phyloP scores from a whole-genome alignment of 257 asterid species.

The Oldenlandia corymbosa region DNA sequence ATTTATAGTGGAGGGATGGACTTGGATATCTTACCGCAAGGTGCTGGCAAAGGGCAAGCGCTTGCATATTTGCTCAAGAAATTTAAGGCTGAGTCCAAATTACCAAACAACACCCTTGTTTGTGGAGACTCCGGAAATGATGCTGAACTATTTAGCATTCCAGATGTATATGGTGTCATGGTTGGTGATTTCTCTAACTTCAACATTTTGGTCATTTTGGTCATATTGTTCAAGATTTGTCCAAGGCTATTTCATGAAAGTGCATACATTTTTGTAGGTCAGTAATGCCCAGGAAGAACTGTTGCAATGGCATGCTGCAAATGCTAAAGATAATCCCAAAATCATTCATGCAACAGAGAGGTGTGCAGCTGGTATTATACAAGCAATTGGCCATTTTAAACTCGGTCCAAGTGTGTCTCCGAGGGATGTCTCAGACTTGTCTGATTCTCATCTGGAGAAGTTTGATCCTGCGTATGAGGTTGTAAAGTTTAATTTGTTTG shows the following conservation, averaged over 20 bases:
- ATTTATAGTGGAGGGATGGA: constrained; percentile 98
- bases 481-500: constrained; percentile 67
- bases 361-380: constrained; percentile 96
- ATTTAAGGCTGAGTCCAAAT: constrained; percentile 54
- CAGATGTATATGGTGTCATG: constrained; percentile 95
- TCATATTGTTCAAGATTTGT: constrained; percentile 14
- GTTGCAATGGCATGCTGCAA: constrained; percentile 86
- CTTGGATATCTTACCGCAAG: constrained; percentile 89
- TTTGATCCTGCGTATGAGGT: constrained; percentile 84
- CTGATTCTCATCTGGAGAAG: constrained; percentile 56
- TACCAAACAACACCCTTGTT: constrained; percentile 81
- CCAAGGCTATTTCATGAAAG: constrained; percentile 7
- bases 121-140: constrained; percentile 99
- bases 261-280: constrained; percentile 44
- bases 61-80: constrained; percentile 87
- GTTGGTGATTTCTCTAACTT: constrained; percentile 38
- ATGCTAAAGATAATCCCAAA: constrained; percentile 80
- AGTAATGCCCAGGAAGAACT: constrained; percentile 95
- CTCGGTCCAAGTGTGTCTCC: constrained; percentile 82
- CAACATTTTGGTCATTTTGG: neutral
- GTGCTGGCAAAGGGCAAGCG: constrained; percentile 99
- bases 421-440: constrained; percentile 60
- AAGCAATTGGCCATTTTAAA: constrained; percentile 87
- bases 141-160: constrained; percentile 83
- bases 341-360: constrained; percentile 85